Conservation (phyloP, 805 yeast genomes). For the Sungouiozyma intestinalis region DNA sequence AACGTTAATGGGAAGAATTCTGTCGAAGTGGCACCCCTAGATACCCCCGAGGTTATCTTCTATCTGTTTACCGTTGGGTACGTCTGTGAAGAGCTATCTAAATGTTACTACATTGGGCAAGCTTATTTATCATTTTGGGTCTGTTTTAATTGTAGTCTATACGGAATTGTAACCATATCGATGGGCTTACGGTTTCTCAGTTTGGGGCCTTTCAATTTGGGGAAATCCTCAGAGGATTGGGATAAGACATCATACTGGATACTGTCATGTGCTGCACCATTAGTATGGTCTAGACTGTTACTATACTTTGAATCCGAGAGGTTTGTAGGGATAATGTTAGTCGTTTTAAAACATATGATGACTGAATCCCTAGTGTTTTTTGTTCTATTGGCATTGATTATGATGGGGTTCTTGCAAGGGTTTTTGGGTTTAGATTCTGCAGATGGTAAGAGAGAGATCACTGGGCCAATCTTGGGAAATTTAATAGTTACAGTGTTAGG, state of each 20-base stretch:
- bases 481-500: slow-evolving; percentile 66
- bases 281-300: slow-evolving; percentile 74
- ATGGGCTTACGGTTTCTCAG: slow-evolving; percentile 42
- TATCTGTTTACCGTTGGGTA: slow-evolving; percentile 60
- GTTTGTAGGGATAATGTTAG: slow-evolving; percentile 83
- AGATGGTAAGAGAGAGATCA: slow-evolving; percentile 74
- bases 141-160: slow-evolving; percentile 64
- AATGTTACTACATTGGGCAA: slow-evolving; percentile 67
- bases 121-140: slow-evolving; percentile 70
- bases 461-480: slow-evolving; percentile 49
- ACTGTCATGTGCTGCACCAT: slow-evolving; percentile 71
- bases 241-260: slow-evolving; percentile 58
- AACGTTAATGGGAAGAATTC: slow-evolving; percentile 45
- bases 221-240: slow-evolving; percentile 25
- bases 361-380: slow-evolving; percentile 78
- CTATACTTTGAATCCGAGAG: slow-evolving; percentile 67
- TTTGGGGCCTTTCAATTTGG: slow-evolving; percentile 18
- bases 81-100: slow-evolving; percentile 54
- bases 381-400: slow-evolving; percentile 56
- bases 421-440: slow-evolving; percentile 80
- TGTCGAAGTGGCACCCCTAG: slow-evolving; percentile 27
- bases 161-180: slow-evolving; percentile 42
- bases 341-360: slow-evolving; percentile 77
- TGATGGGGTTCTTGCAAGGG: slow-evolving; percentile 77
- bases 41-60: slow-evolving; percentile 44